These are phyloP conservation scores for Tetradesmus lagerheimii DNA, from an alignment of 139 green algal genomes.

Conservation along the genomic window DNA sequence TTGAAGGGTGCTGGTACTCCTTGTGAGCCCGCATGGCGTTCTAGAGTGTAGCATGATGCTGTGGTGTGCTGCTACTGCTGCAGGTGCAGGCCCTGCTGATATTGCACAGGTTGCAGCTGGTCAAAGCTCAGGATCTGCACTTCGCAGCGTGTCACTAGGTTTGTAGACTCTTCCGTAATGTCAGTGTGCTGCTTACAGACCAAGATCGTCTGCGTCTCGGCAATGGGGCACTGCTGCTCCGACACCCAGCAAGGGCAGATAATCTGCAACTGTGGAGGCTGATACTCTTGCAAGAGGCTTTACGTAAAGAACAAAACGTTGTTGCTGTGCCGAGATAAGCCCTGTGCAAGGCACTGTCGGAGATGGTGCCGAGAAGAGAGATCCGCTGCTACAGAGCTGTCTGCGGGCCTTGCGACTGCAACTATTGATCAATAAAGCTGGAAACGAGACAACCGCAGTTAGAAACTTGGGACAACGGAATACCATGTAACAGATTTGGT, in stretches of 20 bases:
- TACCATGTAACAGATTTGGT: neutral
- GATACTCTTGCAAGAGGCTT: too few species aligned
- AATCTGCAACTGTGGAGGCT: neutral
- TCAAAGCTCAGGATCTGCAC: neutral
- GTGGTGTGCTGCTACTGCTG: conserved; percentile 23
- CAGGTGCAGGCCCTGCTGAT: conserved; percentile 52
- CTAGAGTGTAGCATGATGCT: neutral
- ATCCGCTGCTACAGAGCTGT: neutral
- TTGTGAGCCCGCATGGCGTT: neutral
- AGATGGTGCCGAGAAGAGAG: neutral
- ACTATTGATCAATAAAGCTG: too few species aligned
- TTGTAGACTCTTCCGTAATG: neutral
- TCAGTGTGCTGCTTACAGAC: neutral
- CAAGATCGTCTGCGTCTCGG: neutral
- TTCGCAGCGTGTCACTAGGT: neutral
- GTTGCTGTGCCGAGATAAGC: neutral
- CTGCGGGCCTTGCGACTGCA: too few species aligned
- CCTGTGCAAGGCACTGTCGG: neutral
- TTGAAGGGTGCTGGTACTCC: neutral
- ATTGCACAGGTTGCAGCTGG: neutral
- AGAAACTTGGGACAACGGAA: neutral
- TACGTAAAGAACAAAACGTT: too few species aligned
- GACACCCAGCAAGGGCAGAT: neutral
- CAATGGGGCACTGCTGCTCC: neutral
- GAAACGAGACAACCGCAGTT: too few species aligned